phyloP scores from a whole-genome alignment of 2,329 filamentous ascomycete species.

The Sclerotinia minor region DNA sequence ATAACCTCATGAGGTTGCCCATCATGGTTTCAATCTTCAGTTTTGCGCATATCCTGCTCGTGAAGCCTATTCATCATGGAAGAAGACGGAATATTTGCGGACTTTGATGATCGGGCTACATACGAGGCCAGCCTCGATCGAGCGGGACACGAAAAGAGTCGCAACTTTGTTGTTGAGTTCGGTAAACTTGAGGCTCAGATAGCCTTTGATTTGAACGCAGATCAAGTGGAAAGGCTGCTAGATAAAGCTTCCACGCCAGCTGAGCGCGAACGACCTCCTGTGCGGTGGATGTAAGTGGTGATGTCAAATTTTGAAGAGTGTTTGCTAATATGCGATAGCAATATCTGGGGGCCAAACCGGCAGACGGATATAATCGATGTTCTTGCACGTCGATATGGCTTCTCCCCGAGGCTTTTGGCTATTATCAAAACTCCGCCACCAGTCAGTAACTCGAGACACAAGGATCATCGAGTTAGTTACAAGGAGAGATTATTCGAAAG shows the following conservation, averaged over 20 bases:
- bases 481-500: conserved; percentile 28
- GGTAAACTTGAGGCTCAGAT: conserved; percentile 55
- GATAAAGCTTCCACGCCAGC: conserved; percentile 33
- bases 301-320: conserved; percentile 9
- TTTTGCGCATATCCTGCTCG: not conserved
- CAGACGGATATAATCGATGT: conserved; percentile 56
- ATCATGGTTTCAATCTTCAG: conserved; percentile 16
- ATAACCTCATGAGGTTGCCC: conserved; percentile 9
- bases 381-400: conserved; percentile 63
- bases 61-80: conserved; percentile 27
- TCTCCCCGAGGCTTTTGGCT: conserved; percentile 64
- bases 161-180: conserved; percentile 68
- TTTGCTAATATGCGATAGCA: conserved; percentile 46
- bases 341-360: conserved; percentile 67
- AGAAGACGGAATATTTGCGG: conserved; percentile 30
- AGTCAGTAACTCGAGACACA: conserved; percentile 26
- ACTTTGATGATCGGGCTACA: conserved; percentile 54
- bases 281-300: conserved; percentile 67
- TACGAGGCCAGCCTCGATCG: conserved; percentile 49
- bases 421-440: conserved; percentile 61
- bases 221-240: conserved; percentile 47
- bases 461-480: conserved; percentile 27
- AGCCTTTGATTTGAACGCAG: conserved; percentile 53
- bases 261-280: conserved; percentile 46
- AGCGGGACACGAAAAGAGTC: conserved; percentile 46